A percentile compares a stretch with the other conserved stretches of the same genome.
These are phyloP conservation scores for Didymosphaeria variabile DNA, from an alignment of 2,329 filamentous ascomycete genomes.

Conservation along the genomic window DNA sequence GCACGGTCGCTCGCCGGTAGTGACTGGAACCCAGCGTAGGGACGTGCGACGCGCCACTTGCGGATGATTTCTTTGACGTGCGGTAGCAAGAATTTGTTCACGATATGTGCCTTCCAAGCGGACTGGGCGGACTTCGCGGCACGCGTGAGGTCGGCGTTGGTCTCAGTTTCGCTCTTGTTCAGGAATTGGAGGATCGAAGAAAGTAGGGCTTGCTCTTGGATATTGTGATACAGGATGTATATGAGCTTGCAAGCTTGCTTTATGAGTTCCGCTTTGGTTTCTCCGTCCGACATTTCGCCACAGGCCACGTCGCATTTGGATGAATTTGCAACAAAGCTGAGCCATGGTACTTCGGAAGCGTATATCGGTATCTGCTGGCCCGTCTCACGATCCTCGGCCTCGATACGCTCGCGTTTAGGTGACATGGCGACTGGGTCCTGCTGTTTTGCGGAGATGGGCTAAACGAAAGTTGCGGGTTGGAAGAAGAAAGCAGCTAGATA, in stretches of 20 bases:
- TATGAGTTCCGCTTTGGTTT: conserved; percentile 5
- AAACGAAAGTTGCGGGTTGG: neutral
- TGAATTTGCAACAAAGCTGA: neutral
- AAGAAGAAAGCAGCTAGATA: neutral
- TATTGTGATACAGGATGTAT: conserved; percentile 15
- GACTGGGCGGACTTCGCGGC: neutral
- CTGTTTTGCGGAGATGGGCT: neutral
- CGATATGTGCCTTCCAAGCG: conserved; percentile 11
- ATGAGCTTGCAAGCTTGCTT: conserved; percentile 10
- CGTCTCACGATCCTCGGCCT: neutral
- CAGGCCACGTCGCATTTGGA: neutral
- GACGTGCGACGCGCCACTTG: conserved; percentile 15
- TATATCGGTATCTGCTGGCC: conserved; percentile 4
- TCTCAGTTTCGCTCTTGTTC: neutral
- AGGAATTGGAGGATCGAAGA: neutral
- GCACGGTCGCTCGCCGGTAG: conserved; percentile 5
- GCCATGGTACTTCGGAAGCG: conserved; percentile 10
- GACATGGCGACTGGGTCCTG: neutral
- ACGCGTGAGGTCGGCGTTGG: neutral
- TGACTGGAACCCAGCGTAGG: conserved; percentile 1
- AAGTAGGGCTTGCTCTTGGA: conserved; percentile 3
- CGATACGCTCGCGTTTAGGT: conserved; percentile 5
- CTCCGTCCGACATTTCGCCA: neutral
- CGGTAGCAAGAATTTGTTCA: conserved; percentile 13
- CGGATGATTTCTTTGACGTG: conserved; percentile 15